Percentiles rank a stretch among this genome's conserved stretches.
phyloP scores from a whole-genome alignment of 2,329 filamentous ascomycete species.

The Albophoma yamanashiensis region DNA sequence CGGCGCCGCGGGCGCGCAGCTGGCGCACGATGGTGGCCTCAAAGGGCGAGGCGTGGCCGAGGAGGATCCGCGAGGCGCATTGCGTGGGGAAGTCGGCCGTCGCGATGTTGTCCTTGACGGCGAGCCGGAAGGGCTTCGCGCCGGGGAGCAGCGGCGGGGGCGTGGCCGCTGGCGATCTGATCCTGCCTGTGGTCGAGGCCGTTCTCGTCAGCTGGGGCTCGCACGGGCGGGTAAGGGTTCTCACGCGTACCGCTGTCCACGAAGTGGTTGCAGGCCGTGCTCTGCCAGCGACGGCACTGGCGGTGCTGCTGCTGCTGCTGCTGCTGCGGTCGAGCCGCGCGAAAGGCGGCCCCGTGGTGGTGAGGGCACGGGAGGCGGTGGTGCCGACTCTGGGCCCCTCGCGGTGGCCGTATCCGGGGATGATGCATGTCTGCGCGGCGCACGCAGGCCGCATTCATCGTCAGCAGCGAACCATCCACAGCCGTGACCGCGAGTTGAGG shows the following conservation, averaged over 20 bases:
- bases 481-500: not conserved
- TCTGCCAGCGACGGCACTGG: conserved; percentile 15
- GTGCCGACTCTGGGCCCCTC: not conserved
- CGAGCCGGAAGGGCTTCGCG: conserved; percentile 33
- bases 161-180: conserved; percentile 1
- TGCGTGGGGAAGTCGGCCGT: conserved; percentile 60
- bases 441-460: conserved; percentile 20
- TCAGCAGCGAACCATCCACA: conserved; percentile 12
- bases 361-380: not conserved
- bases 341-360: not conserved
- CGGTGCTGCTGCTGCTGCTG: no score
- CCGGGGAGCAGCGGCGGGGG: conserved; percentile 9
- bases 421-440: conserved; percentile 8
- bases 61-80: conserved; percentile 68
- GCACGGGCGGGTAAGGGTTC: not conserved
- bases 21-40: conserved; percentile 70
- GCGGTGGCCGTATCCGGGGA: not conserved
- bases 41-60: conserved; percentile 63
- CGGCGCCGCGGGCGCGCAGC: conserved; percentile 51
- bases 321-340: conserved; percentile 2
- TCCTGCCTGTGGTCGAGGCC: not conserved
- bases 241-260: conserved; percentile 17
- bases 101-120: conserved; percentile 71
- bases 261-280: conserved; percentile 24
- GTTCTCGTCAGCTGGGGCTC: not conserved